Conservation (phyloP, 1,284 basidiomycete genomes). For the Porphyrellus sp. region DNA sequence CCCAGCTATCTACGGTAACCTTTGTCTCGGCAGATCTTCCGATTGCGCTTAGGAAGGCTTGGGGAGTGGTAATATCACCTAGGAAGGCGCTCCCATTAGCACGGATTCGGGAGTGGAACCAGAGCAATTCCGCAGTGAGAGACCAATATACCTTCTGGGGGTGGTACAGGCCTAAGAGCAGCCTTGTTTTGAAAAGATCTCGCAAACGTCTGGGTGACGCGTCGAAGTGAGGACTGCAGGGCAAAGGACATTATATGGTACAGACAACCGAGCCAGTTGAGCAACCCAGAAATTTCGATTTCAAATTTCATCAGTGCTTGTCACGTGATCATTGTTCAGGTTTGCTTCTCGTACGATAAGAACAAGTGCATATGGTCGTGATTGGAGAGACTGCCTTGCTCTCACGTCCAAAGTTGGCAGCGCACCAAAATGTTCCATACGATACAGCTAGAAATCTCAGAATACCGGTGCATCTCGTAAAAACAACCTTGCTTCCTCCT, state of each 20-base stretch:
- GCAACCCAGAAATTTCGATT: neutral
- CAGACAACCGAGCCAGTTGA: neutral
- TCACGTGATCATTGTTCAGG: constrained; percentile 21
- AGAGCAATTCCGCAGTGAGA: neutral
- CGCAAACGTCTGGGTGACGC: constrained; percentile 17
- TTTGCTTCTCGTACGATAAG: too few species aligned
- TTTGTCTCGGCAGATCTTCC: constrained; percentile 66
- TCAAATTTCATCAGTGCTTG: neutral
- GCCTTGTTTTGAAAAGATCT: constrained; percentile 45
- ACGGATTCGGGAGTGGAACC: constrained; percentile 3
- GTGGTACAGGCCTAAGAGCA: constrained; percentile 32
- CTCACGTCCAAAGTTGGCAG: neutral
- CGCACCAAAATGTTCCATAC: neutral
- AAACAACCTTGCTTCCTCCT: constrained; percentile 80
- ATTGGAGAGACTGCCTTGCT: neutral
- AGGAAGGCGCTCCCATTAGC: constrained; percentile 15
- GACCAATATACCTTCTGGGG: constrained; percentile 18
- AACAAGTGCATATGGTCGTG: neutral
- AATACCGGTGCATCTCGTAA: constrained; percentile 86
- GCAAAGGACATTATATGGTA: constrained; percentile 22
- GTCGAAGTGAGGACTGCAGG: constrained; percentile 21
- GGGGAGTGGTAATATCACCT: constrained; percentile 48
- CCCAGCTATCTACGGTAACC: constrained; percentile 58
- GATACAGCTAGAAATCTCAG: constrained; percentile 37
- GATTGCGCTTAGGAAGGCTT: constrained; percentile 69